These are phyloP conservation scores for Thalassiosira hispida DNA, from an alignment of 352 stramenopile species.

Conservation along the genomic window DNA sequence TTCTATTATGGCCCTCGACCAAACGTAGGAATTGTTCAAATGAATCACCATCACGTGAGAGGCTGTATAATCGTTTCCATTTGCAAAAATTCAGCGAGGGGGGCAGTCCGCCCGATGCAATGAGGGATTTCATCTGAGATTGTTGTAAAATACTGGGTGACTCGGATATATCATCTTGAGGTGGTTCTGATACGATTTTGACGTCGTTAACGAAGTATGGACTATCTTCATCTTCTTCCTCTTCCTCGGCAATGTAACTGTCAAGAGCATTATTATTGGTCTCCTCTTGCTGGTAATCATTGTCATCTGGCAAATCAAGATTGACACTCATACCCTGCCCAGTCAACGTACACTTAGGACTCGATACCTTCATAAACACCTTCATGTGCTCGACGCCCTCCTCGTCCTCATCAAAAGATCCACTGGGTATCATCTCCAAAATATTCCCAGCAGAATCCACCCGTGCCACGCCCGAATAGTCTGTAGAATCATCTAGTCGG, in stretches of 20 bases:
- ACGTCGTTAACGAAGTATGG: constrained; percentile 18
- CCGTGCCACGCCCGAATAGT: constrained; percentile 28
- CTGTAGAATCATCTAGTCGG: constrained; percentile 32
- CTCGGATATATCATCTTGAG: constrained; percentile 19
- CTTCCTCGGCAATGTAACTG: constrained; percentile 1
- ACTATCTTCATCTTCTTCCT: constrained; percentile 27
- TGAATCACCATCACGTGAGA: constrained; percentile 78
- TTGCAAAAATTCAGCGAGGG: constrained; percentile 69
- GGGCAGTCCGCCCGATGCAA: constrained; percentile 62
- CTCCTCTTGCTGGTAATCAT: neutral
- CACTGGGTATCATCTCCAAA: constrained; percentile 30
- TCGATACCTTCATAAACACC: constrained; percentile 32
- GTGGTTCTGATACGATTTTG: constrained; percentile 43
- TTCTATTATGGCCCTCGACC: constrained; percentile 55
- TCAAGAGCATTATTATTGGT: neutral
- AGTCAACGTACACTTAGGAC: constrained; percentile 32
- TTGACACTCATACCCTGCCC: constrained; percentile 52
- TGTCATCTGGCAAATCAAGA: constrained; percentile 37
- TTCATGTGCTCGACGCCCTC: constrained; percentile 3
- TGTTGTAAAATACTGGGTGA: constrained; percentile 59
- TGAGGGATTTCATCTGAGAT: constrained; percentile 68
- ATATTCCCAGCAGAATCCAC: constrained; percentile 42
- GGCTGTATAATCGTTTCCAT: constrained; percentile 79
- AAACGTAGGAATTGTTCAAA: constrained; percentile 77
- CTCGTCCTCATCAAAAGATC: constrained; percentile 22